phyloP scores from a whole-genome alignment of 2,329 filamentous ascomycete species.

The Fusarium metavorans region DNA sequence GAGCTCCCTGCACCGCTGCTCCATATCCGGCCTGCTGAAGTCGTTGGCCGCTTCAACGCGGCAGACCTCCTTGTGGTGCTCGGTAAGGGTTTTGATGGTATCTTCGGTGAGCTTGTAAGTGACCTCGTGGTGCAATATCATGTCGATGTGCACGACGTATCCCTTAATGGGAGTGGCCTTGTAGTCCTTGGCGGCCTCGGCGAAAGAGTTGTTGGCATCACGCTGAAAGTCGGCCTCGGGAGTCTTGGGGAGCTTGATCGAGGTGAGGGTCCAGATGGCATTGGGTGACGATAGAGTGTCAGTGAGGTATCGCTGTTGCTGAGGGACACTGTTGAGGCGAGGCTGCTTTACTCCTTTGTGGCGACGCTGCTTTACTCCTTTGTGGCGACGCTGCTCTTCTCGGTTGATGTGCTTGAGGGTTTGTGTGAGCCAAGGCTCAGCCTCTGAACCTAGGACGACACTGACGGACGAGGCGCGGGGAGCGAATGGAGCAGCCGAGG shows the following conservation, averaged over 20 bases:
- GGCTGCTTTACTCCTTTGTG: conserved; percentile 89
- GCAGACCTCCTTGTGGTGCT: conserved; percentile 96
- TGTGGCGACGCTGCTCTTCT: neutral
- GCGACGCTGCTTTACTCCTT: too few relatives aligned
- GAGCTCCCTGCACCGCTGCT: conserved; percentile 94
- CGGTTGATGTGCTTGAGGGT: conserved; percentile 97
- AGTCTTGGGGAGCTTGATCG: conserved; percentile 90
- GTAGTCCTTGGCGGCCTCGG: conserved; percentile 92
- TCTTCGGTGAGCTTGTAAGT: conserved; percentile 97
- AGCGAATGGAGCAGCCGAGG: conserved; percentile 95
- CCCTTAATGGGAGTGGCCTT: conserved; percentile 94
- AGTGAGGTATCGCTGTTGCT: conserved; percentile 94
- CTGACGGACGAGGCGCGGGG: conserved; percentile 91
- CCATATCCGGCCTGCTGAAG: conserved; percentile 96
- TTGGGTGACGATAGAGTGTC: conserved; percentile 90
- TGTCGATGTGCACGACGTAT: conserved; percentile 98
- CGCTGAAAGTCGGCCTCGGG: conserved; percentile 86
- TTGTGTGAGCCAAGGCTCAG: conserved; percentile 96
- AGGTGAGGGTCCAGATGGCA: conserved; percentile 94
- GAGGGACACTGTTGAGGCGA: conserved; percentile 94
- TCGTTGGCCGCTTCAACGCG: conserved; percentile 90
- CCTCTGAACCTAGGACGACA: conserved; percentile 90
- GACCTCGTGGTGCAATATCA: conserved; percentile 97
- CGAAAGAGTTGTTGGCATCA: conserved; percentile 68
- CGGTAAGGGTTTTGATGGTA: conserved; percentile 90